phyloP scores from a whole-genome alignment of 2,329 filamentous ascomycete genomes.

The Colletotrichum tropicicola region DNA sequence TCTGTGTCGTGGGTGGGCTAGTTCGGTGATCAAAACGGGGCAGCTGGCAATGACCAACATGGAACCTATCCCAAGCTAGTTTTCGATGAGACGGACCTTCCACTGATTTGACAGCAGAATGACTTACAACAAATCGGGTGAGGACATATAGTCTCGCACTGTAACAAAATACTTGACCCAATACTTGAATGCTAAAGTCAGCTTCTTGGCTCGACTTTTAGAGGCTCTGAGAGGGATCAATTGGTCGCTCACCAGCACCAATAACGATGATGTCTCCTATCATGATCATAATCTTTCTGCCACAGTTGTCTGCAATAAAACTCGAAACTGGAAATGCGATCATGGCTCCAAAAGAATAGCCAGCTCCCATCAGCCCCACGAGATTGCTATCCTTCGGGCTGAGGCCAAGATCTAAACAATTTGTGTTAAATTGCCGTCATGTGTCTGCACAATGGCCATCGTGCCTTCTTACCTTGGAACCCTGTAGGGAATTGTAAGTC shows the following conservation, averaged over 20 bases:
- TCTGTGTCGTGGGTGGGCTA: neutral
- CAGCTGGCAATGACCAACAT: neutral
- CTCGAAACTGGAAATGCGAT: neutral
- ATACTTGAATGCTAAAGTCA: neutral
- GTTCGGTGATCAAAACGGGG: neutral
- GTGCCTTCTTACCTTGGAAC: neutral
- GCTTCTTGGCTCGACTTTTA: neutral
- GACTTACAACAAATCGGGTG: slow-evolving; percentile 2
- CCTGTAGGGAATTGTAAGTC: neutral
- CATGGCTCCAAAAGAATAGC: neutral
- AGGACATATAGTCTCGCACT: neutral
- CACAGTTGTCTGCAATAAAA: neutral
- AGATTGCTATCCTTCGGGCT: neutral
- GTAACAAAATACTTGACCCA: slow-evolving; percentile 2
- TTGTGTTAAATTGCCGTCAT: neutral
- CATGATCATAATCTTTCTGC: neutral
- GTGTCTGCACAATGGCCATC: neutral
- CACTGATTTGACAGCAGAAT: neutral
- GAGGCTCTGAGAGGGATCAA: too few species aligned
- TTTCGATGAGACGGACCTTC: neutral
- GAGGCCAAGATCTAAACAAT: neutral
- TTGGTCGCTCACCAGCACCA: neutral
- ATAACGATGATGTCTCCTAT: slow-evolving; percentile 1
- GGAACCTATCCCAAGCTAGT: neutral
- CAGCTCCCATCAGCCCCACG: neutral